Evolutionary conservation across 1,139 yeast genomes (phyloP), one percentile per base, ranked within the genome.

Genomic region (Saccharomyces hybrid): DNA sequence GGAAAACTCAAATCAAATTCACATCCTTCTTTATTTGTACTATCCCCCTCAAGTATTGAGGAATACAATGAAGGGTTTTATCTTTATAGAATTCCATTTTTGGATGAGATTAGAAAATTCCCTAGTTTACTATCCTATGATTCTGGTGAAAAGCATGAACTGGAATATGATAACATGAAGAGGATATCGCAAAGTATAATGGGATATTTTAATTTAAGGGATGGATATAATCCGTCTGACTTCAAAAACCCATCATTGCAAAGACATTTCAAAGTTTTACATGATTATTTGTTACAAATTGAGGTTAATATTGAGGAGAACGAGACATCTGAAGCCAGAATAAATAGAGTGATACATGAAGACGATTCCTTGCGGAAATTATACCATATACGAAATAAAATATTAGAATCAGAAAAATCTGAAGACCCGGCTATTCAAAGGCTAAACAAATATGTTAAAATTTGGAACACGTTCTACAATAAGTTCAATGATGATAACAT

Each of bases 241-340:
- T 84, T 75, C 62, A 78, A 78, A 11, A 89, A 87, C 65, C 96
- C 96, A 0, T 72, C 79, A 1, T 69, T 90, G 48, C 83, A 82
- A 56, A 84, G 82, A 74, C 86, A 84, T 63, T 85, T 82, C 68
- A 78, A 80, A 57, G 73, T 83, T 0, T 69, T 89, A 27, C 84
- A 84, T 63, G 86, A 87, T 55, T 81, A 82, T 57, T 76, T 88
- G 16, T 71, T 90, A 50, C 91, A 86, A 60, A 78, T 79, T 14
- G 86, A 81, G 57, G 70, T 77, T 14, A 71, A 73, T 1, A 71
- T 69, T 2, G 72, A 66, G 1, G 76, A 65, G 0, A 50, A 56
- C 47, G 28, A 42, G 29, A 58, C 58, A 8, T 73, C 69, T 52
- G 64, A 62, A 26, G 61, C 56, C 9, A 52, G 52, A 26, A 50